These are phyloP conservation scores for Colletotrichum noveboracense DNA, from an alignment of 2,329 filamentous ascomycete genomes.

Conservation along the genomic window DNA sequence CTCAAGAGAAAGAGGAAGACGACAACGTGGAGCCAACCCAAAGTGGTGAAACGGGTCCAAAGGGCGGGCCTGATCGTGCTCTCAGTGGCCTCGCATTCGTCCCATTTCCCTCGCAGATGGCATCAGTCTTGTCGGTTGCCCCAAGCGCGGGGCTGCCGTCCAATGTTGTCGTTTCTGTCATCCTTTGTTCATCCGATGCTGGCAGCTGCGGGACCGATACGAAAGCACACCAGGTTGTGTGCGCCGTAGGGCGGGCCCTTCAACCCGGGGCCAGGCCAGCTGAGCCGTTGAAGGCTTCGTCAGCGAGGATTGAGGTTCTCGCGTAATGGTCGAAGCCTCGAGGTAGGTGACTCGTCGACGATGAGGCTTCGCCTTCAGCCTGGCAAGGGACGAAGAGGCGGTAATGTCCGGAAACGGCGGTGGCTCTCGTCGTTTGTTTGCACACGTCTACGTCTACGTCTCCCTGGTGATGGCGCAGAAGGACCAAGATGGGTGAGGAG, in stretches of 20 bases:
- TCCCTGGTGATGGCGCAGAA: background rate
- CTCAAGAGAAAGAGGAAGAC: background rate
- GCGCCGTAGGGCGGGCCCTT: background rate
- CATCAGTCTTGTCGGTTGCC: background rate
- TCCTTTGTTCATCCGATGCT: slow-evolving; percentile 13
- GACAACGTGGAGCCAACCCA: slow-evolving; percentile 5
- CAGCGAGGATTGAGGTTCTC: background rate
- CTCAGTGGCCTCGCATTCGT: background rate
- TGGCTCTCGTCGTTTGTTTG: background rate
- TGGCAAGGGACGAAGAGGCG: background rate
- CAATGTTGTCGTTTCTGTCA: background rate
- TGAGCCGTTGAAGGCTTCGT: slow-evolving; percentile 1
- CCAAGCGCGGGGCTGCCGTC: slow-evolving; percentile 10
- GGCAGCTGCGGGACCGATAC: background rate
- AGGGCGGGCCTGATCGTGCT: background rate
- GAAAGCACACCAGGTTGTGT: background rate
- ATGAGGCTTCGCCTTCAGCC: background rate
- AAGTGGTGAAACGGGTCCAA: slow-evolving; percentile 13
- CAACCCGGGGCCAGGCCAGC: background rate
- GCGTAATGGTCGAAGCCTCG: background rate
- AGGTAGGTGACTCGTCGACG: slow-evolving; percentile 11
- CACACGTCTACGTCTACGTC: background rate
- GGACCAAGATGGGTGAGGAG: background rate
- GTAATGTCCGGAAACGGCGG: background rate
- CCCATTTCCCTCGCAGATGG: background rate